Evolutionary conservation across 441 rosid species (phyloP).

Genomic region (Jatropha podagrica): DNA sequence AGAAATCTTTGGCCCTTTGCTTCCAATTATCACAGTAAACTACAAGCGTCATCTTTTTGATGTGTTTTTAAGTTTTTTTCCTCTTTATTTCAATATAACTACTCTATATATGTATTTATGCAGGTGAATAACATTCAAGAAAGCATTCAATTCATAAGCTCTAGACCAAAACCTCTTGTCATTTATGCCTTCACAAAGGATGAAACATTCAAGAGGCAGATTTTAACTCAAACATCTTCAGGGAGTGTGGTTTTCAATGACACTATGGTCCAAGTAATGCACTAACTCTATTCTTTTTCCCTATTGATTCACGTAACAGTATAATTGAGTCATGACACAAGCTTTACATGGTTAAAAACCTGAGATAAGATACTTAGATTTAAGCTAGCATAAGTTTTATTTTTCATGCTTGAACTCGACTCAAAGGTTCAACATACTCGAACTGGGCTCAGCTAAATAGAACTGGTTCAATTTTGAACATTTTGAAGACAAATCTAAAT

Average conservation of each 20-base stretch:
- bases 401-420: no score
- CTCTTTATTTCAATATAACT: no score
- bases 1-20: slow-evolving; percentile 92
- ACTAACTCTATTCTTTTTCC: neutral
- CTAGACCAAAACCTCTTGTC: slow-evolving; percentile 69
- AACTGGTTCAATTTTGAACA: no score
- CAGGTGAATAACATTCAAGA: slow-evolving; percentile 74
- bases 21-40: slow-evolving; percentile 74
- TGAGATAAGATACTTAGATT: no score
- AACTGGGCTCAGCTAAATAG: no score
- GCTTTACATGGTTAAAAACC: no score
- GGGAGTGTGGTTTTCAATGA: slow-evolving; percentile 78
- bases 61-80: neutral
- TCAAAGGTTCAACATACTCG: no score
- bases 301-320: no score
- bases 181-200: slow-evolving; percentile 77
- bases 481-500: no score
- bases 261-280: slow-evolving; percentile 56
- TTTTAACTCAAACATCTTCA: slow-evolving; percentile 69
- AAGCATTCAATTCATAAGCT: slow-evolving; percentile 68
- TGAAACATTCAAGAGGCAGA: slow-evolving; percentile 55
- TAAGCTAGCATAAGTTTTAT: no score
- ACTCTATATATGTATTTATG: neutral
- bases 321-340: no score
- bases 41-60: neutral